A percentile compares a stretch with the other conserved stretches of the same genome.
phyloP scores from a whole-genome alignment of 2,329 filamentous ascomycete genomes.

The Orbilia oligospora region DNA sequence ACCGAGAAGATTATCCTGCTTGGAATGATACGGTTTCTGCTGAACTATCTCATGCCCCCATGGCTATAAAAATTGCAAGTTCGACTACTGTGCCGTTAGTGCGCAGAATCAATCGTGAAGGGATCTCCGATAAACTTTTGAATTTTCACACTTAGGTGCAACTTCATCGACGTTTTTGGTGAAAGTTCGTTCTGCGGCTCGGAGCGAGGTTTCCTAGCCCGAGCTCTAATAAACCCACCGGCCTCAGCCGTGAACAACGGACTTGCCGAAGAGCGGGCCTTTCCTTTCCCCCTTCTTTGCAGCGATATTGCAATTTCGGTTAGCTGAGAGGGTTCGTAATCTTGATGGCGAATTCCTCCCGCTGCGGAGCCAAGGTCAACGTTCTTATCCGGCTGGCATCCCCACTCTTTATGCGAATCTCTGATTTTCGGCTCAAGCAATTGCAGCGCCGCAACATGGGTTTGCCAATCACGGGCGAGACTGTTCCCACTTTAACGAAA shows the following conservation, averaged over 20 bases:
- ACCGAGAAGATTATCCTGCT: conserved; percentile 18
- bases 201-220: conserved; percentile 45
- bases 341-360: conserved; percentile 61
- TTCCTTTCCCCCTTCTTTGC: conserved; percentile 39
- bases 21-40: conserved; percentile 46
- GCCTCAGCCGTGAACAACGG: conserved; percentile 44
- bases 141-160: no score
- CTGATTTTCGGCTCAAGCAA: conserved; percentile 41
- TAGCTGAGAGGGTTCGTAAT: conserved; percentile 61
- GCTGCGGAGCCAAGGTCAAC: conserved; percentile 52
- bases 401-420: conserved; percentile 35
- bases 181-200: conserved; percentile 48
- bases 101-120: conserved; percentile 11
- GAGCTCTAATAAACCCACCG: conserved; percentile 12
- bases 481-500: conserved; percentile 26
- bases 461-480: conserved; percentile 28
- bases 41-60: neutral
- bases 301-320: conserved; percentile 50
- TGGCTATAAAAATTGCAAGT: conserved; percentile 17
- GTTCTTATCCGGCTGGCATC: conserved; percentile 55
- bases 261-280: conserved; percentile 58
- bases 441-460: conserved; percentile 44
- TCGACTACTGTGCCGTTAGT: conserved; percentile 13
- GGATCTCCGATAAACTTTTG: neutral
- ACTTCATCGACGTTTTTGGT: conserved; percentile 45